Evolutionary conservation across 2,329 filamentous ascomycete genomes (phyloP).

Genomic region (Fusarium algeriense): DNA sequence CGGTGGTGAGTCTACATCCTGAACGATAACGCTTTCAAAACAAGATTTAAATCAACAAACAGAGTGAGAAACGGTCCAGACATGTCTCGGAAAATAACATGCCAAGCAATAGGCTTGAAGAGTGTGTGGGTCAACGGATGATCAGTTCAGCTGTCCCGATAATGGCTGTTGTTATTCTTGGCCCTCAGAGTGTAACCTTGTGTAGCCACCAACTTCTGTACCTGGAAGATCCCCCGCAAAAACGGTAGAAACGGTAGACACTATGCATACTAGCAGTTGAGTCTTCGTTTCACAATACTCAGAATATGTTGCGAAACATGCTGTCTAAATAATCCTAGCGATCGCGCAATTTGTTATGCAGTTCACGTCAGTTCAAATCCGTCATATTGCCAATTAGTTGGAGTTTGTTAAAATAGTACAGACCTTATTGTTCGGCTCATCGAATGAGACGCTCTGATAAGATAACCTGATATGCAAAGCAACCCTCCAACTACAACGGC

Average conservation of each 20-base stretch:
- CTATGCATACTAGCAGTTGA: background rate
- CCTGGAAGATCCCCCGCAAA: conserved; percentile 18
- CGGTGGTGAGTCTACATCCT: background rate
- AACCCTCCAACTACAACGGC: background rate
- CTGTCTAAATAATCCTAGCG: background rate
- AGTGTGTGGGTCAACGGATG: background rate
- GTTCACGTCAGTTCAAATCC: background rate
- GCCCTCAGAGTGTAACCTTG: background rate
- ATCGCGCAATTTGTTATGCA: conserved; percentile 18
- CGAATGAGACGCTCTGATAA: background rate
- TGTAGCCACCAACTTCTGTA: background rate
- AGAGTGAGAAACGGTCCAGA: background rate
- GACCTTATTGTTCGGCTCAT: background rate
- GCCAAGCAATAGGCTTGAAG: background rate
- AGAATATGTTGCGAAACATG: background rate
- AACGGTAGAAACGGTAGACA: background rate
- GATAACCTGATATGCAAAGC: background rate
- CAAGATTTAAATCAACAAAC: background rate
- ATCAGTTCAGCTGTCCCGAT: background rate
- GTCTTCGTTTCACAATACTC: background rate
- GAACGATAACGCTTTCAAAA: background rate
- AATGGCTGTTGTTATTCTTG: background rate
- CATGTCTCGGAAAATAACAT: background rate
- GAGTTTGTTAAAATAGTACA: background rate
- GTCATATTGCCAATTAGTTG: background rate